Conservation (phyloP, 129 eudicot genomes). For the Artemisia tridentata region DNA sequence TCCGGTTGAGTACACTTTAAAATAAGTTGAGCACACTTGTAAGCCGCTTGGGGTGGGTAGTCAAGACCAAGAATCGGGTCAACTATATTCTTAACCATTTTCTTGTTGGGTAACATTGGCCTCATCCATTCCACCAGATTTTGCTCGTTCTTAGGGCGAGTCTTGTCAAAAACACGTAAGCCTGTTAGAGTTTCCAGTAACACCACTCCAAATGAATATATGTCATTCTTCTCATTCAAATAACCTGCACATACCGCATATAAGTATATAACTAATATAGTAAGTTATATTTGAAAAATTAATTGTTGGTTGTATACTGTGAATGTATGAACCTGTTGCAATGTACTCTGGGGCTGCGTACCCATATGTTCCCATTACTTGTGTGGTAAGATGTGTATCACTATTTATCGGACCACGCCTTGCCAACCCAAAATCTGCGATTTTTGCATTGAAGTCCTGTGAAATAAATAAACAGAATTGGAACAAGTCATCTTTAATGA, state of each 20-base stretch:
- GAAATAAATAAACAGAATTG: background rate
- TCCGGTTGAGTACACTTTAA: no score
- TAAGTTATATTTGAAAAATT: background rate
- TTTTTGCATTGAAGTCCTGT: constrained; percentile 40
- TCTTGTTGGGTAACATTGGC: no score
- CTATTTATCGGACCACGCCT: constrained; percentile 27
- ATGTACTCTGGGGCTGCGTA: constrained; percentile 48
- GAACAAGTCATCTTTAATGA: no score
- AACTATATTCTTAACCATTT: no score
- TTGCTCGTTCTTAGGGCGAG: no score
- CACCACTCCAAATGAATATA: constrained; percentile 49
- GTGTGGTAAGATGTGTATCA: constrained; percentile 32
- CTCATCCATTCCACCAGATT: no score
- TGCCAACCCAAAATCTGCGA: constrained; percentile 41
- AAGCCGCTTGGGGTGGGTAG: no score
- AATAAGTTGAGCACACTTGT: no score
- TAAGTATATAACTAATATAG: background rate
- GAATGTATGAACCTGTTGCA: constrained; percentile 25
- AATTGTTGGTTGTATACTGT: background rate
- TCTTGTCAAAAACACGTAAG: constrained; percentile 28
- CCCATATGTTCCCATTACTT: constrained; percentile 35
- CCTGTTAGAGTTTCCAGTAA: constrained; percentile 24
- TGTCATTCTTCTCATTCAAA: constrained; percentile 41
- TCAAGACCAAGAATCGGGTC: no score
- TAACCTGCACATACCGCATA: constrained; percentile 27